Conservation (phyloP, 306 rosid genomes). For the Cucumis hystrix region DNA sequence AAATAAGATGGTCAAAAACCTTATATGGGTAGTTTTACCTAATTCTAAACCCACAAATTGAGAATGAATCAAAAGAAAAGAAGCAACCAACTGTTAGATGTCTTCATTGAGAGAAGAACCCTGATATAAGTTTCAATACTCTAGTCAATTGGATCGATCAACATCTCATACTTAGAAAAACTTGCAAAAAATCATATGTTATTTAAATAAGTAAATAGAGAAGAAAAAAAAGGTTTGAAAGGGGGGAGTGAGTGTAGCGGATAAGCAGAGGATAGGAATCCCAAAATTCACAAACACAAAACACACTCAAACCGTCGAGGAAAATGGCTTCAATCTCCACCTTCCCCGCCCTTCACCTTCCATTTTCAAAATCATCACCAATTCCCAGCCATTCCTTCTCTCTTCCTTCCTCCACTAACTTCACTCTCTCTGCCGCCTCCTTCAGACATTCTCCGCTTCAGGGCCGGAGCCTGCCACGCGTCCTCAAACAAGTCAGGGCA, state of each 20-base stretch:
- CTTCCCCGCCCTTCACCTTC: slow-evolving; percentile 17
- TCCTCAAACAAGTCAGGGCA: slow-evolving; percentile 19
- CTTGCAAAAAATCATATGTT: too few species aligned
- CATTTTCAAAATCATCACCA: not conserved
- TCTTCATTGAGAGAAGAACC: too few species aligned
- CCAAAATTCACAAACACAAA: not conserved
- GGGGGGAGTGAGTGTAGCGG: not conserved
- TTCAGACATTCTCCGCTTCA: not conserved
- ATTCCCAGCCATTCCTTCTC: slow-evolving; percentile 8
- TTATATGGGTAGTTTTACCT: too few species aligned
- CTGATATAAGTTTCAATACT: too few species aligned
- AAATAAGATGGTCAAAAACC: too few species aligned
- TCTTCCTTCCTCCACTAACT: slow-evolving; percentile 14
- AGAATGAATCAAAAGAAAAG: too few species aligned
- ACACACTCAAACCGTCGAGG: not conserved
- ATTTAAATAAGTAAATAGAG: too few species aligned
- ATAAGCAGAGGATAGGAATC: not conserved
- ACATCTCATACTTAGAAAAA: too few species aligned
- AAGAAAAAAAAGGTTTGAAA: too few species aligned
- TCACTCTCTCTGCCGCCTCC: slow-evolving; percentile 18
- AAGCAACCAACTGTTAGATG: too few species aligned
- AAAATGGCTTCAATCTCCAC: slow-evolving; percentile 42
- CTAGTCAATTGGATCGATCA: too few species aligned
- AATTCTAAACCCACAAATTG: too few species aligned
- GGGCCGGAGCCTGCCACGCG: slow-evolving; percentile 10